These are phyloP conservation scores for Strigomonas galati DNA, from an alignment of 208 protist species.

Conservation along the genomic window DNA sequence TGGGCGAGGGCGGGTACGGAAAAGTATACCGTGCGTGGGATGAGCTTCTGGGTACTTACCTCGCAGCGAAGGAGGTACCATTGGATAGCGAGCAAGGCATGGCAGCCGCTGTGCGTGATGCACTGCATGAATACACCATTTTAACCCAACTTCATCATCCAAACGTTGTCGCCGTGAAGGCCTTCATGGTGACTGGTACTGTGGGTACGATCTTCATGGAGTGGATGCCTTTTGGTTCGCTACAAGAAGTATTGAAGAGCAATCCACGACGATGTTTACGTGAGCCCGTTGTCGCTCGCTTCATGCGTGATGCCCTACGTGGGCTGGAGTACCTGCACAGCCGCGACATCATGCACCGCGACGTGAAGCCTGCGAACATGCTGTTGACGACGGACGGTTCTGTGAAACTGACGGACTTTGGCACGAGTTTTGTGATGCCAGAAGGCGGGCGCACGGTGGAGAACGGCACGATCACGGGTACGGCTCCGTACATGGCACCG, in stretches of 20 bases:
- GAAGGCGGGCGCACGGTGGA: conserved; percentile 30
- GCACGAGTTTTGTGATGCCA: conserved; percentile 46
- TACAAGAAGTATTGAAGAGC: too few species aligned
- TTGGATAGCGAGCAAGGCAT: conserved; percentile 27
- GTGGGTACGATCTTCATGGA: conserved; percentile 50
- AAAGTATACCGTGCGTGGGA: conserved; percentile 59
- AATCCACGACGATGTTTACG: too few species aligned
- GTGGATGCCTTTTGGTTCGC: too few species aligned
- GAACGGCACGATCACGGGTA: conserved; percentile 44
- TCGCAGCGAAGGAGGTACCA: conserved; percentile 66
- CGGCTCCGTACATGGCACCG: conserved; percentile 74
- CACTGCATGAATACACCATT: conserved; percentile 69
- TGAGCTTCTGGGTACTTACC: conserved; percentile 45
- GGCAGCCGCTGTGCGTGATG: conserved; percentile 25
- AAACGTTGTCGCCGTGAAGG: conserved; percentile 67
- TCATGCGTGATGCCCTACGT: too few species aligned
- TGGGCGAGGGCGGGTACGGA: conserved; percentile 51
- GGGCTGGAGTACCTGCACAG: too few species aligned
- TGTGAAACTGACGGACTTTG: conserved; percentile 85
- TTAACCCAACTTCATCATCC: conserved; percentile 56
- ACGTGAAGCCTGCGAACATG: conserved; percentile 87
- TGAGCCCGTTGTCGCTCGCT: too few species aligned
- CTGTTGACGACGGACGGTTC: conserved; percentile 62
- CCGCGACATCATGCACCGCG: too few species aligned
- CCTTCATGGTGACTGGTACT: conserved; percentile 45